Conservation (phyloP, 768 basidiomycete genomes). For the Trichaptum fuscoviolaceum region DNA sequence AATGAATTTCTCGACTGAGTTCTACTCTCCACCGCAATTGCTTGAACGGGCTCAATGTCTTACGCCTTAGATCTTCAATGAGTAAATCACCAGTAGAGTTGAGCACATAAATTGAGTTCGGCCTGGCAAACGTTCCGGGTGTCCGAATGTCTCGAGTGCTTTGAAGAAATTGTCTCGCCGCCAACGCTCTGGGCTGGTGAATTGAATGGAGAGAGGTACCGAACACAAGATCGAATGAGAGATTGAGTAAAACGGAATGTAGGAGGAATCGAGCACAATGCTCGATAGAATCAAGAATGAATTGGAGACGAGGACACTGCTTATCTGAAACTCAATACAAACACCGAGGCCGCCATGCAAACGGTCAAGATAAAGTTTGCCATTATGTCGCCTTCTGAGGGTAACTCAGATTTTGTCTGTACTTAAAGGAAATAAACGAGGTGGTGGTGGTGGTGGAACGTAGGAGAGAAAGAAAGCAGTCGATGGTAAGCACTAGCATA, state of each 20-base stretch:
- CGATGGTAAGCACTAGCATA: too few species aligned
- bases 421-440: not conserved
- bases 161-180: not conserved
- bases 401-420: not conserved
- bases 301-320: not conserved
- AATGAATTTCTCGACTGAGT: not conserved
- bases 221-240: not conserved
- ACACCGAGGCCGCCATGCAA: not conserved
- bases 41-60: not conserved
- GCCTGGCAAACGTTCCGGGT: not conserved
- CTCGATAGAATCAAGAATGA: not conserved
- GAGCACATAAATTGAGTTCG: not conserved
- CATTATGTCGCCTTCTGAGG: not conserved
- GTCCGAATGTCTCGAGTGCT: too few species aligned
- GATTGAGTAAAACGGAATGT: not conserved
- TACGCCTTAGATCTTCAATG: not conserved
- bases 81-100: not conserved
- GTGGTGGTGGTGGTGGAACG: not conserved
- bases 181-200: not conserved
- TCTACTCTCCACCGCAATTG: not conserved
- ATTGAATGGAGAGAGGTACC: not conserved
- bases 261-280: not conserved
- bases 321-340: not conserved
- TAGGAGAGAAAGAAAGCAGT: not conserved
- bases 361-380: not conserved